Evolutionary conservation across 169 alveolate genomes (phyloP), one percentile per base, ranked within the genome.

Genomic region (Cyclospora cayetanensis): DNA sequence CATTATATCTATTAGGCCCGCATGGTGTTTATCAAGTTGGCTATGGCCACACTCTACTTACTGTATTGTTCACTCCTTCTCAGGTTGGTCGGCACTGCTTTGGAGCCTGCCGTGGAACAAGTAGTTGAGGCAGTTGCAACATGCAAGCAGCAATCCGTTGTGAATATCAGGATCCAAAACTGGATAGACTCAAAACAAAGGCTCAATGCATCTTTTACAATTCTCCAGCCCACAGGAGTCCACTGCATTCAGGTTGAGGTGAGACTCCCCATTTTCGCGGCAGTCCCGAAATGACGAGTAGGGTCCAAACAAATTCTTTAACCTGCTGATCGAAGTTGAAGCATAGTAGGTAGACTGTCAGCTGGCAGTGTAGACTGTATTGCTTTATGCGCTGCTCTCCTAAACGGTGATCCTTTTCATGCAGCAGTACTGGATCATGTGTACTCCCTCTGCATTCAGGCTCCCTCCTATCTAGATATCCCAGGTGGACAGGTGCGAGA

Each of bases 81-180:
- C 90, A 90, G 93, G 46, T 50, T 90, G 84, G 5, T 80, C 34
- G 93, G 93, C 43, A 35, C 88, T 4, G 87, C 91, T 7, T 37
- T 66, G 29, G 91, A 79, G 70, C 93, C 93, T 9, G 46, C 84
- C 22, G 91, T 80, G 66, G 93, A 90, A 70, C 88, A 79, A 29
- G 63, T 68, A 27, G 72, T 80, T n/a, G 93, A 90, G 68, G 68
- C 87, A 22, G 46, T 87, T n/a, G 86, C 88, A 37, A 15, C 82
- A 31, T 90, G 93, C 87, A 79, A 68, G 20, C 68, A 46, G 52
- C 68, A 66, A 50, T 46, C 77, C 52, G 15, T 63, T n/a, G 53
- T 42, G 22, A 39, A 34, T 41, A 43, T 90, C 63, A 63, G 43
- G 20, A 66, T 90, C 0, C 29, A 37, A n/a, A 90, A 90, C 63